Percentiles rank a stretch among this genome's conserved stretches.
Evolutionary conservation across 148 eudicot species (phyloP).

Genomic region (Fagopyrum homotropicum): DNA sequence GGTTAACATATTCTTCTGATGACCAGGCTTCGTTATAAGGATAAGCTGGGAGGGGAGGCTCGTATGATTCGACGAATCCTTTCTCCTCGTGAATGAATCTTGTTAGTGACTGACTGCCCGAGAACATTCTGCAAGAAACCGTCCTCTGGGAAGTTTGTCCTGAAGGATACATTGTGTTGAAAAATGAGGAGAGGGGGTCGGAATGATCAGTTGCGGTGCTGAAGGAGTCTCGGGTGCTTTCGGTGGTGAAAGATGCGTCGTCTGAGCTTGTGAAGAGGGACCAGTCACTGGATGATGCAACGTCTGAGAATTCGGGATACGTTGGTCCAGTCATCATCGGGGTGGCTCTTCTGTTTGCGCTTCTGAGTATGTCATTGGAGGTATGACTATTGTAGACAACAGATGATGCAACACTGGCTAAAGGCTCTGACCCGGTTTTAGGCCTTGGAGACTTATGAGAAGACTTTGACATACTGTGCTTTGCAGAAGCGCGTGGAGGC

Average conservation of each 20-base stretch:
- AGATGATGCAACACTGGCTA: conserved; percentile 16
- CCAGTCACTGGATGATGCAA: conserved; percentile 68
- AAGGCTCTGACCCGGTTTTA: conserved; percentile 18
- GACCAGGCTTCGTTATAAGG: conserved; percentile 17
- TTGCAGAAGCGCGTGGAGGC: conserved; percentile 20
- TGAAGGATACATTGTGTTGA: conserved; percentile 26
- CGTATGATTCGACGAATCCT: conserved; percentile 41
- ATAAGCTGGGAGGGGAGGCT: conserved; percentile 8
- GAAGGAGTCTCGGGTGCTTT: conserved; percentile 88
- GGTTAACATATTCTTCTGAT: conserved; percentile 18
- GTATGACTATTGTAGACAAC: conserved; percentile 12
- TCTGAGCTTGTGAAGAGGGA: conserved; percentile 95
- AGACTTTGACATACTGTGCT: conserved; percentile 8
- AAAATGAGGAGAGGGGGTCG: conserved; percentile 56
- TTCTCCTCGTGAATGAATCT: conserved; percentile 42
- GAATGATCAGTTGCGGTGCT: conserved; percentile 44
- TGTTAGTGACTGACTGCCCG: conserved; percentile 44
- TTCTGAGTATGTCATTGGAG: conserved; percentile 22
- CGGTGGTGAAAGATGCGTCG: conserved; percentile 85
- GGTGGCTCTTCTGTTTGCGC: conserved; percentile 32
- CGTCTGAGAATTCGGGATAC: conserved; percentile 56
- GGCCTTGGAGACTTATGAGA: conserved; percentile 35
- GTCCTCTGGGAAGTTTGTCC: conserved; percentile 40
- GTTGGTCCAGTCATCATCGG: conserved; percentile 24
- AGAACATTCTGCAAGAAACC: conserved; percentile 60